A percentile compares a stretch with the other conserved stretches of the same genome.
phyloP scores from a whole-genome alignment of 257 asterid genomes.

The Pogostemon cablin region DNA sequence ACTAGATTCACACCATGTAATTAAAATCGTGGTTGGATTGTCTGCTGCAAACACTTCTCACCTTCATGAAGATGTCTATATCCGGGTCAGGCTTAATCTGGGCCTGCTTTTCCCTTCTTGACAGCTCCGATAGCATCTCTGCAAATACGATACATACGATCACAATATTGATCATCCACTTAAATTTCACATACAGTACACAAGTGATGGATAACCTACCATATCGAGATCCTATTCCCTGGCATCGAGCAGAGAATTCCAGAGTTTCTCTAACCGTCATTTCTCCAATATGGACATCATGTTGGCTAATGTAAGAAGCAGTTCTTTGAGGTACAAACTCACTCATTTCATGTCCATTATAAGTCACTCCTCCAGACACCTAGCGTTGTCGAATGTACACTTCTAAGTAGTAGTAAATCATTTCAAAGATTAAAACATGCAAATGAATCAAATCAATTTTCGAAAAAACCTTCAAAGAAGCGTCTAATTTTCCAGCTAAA shows the following conservation, averaged over 20 bases:
- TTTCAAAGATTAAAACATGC: background rate
- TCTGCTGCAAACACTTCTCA: background rate
- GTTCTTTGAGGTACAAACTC: conserved; percentile 53
- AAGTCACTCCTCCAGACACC: conserved; percentile 48
- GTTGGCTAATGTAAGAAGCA: conserved; percentile 50
- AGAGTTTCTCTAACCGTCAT: conserved; percentile 52
- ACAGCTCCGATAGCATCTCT: conserved; percentile 52
- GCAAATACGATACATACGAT: conserved; percentile 8
- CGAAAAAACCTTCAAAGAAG: conserved; percentile 32
- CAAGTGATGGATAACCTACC: conserved; percentile 27
- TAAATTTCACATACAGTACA: background rate
- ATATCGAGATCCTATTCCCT: conserved; percentile 46
- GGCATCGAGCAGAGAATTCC: conserved; percentile 48
- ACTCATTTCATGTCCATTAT: conserved; percentile 49
- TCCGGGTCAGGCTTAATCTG: conserved; percentile 58
- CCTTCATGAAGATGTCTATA: conserved; percentile 59
- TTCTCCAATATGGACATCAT: conserved; percentile 53
- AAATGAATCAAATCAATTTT: background rate
- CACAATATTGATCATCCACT: background rate
- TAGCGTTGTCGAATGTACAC: background rate
- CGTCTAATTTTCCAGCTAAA: conserved; percentile 44
- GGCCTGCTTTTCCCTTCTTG: conserved; percentile 49
- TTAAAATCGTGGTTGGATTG: background rate
- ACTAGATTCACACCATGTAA: background rate
- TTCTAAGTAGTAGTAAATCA: background rate